Conservation (phyloP, 345 rosid species). For the Euclidium syriacum region DNA sequence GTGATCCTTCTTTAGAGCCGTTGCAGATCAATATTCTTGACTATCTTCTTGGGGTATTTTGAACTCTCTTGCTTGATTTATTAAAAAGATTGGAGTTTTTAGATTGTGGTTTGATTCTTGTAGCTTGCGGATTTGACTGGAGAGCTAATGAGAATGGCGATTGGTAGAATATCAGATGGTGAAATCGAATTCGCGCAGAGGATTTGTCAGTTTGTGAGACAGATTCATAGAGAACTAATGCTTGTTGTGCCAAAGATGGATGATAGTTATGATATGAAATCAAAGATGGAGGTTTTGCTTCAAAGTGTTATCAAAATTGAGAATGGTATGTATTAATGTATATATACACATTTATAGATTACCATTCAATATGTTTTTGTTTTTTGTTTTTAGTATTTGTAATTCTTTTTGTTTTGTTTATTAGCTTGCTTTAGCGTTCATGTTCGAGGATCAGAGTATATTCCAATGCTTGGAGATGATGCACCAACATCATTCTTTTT, state of each 20-base stretch:
- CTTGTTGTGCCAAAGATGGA: conserved; percentile 84
- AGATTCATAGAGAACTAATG: conserved; percentile 72
- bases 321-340: conserved; percentile 48
- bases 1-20: conserved; percentile 68
- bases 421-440: conserved; percentile 87
- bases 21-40: conserved; percentile 86
- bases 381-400: background rate
- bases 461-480: conserved; percentile 52
- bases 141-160: conserved; percentile 94
- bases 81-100: background rate
- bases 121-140: conserved; percentile 97
- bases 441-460: conserved; percentile 82
- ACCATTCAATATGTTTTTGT: background rate
- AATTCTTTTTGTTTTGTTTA: background rate
- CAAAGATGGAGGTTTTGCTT: conserved; percentile 87
- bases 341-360: conserved; percentile 2
- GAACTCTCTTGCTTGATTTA: background rate
- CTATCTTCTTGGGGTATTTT: conserved; percentile 78
- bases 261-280: conserved; percentile 76
- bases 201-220: conserved; percentile 73
- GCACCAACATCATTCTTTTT: conserved; percentile 46
- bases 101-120: background rate
- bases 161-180: conserved; percentile 85
- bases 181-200: conserved; percentile 75
- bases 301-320: conserved; percentile 91